phyloP scores from a whole-genome alignment of 2,329 filamentous ascomycete species.

The Colletotrichum eremochloae region DNA sequence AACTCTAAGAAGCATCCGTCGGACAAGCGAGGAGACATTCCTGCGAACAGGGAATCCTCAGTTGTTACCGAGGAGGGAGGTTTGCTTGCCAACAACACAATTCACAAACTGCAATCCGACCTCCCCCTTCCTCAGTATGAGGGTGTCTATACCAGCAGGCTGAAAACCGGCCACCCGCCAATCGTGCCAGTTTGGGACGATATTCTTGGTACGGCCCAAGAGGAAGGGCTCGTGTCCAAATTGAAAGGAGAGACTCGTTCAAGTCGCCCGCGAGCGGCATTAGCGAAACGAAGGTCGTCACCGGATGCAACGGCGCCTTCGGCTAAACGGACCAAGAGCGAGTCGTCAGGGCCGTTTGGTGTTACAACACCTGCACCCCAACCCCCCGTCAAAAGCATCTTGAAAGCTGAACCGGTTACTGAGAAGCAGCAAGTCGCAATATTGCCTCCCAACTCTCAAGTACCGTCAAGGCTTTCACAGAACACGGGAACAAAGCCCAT shows the following conservation, averaged over 20 bases:
- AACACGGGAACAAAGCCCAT: slow-evolving; percentile 18
- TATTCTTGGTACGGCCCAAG: slow-evolving; percentile 57
- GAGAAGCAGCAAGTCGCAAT: slow-evolving; percentile 17
- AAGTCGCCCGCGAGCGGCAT: background rate
- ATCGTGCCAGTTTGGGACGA: slow-evolving; percentile 54
- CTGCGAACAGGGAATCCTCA: background rate
- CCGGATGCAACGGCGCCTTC: slow-evolving; percentile 7
- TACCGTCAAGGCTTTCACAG: slow-evolving; percentile 27
- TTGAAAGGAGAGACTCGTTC: slow-evolving; percentile 4
- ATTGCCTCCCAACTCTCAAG: slow-evolving; percentile 19
- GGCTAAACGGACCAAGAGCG: slow-evolving; percentile 21
- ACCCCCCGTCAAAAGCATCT: background rate
- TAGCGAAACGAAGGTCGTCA: slow-evolving; percentile 21
- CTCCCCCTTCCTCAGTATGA: slow-evolving; percentile 28
- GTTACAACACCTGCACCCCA: background rate
- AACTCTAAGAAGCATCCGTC: background rate
- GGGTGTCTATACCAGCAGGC: slow-evolving; percentile 60
- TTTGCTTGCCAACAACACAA: slow-evolving; percentile 6
- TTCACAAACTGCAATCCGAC: slow-evolving; percentile 43
- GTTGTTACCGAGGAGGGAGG: background rate
- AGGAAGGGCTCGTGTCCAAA: slow-evolving; percentile 55
- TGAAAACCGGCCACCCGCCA: slow-evolving; percentile 54
- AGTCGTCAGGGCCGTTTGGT: background rate
- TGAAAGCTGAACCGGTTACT: background rate
- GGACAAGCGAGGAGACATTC: background rate